Base-by-base conservation (phyloP, 805 yeast genomes). In the Yarrowia sp. region DNA sequence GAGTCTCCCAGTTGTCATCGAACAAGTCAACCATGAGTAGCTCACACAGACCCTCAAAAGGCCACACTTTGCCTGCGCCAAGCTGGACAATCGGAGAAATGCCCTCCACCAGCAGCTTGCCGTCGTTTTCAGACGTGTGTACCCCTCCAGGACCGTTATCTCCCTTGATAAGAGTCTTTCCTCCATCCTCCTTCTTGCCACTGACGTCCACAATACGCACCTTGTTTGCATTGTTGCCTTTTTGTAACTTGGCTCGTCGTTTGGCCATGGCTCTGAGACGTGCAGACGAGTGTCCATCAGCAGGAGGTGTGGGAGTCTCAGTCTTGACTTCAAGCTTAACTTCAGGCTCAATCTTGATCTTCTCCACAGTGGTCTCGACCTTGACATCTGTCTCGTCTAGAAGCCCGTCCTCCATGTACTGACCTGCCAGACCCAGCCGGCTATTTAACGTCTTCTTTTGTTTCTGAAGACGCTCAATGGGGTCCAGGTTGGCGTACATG, bases 181-280 rank as follows among this genome's bases (percentile, higher is more conserved):
- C 69, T 1, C 69, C 69, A 36, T 78, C 76, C 15, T 75, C 71
- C 62, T 71, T 71, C 55, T 68, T 71, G 69, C 73, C 67, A 4
- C 75, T 71, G n/a, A 71, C 61, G 50, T 75, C 75, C 1, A 73
- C 72, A 10, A 74, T 71, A 13, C 74, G 72, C 45, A 80, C 82
- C 63, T 78, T 71, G 42, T 72, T 74, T 28, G 76, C 64, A 10
- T 71, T 68, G n/a, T 68, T 67, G 11, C 66, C 71, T 17, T 73
- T 67, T 15, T 73, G 72, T 62, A 84, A 86, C 73, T 89, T 90
- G 4, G 96, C 95, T 72, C 88, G 86, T 71, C 98, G 83, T 71
- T 89, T 88, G n/a, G 97, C 97, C 90, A 93, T 85, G 1, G 97
- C 98, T 67, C 90, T 84, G 81, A 92, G 83, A 74, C 98, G 84